Conservation (phyloP, 139 green algal genomes). For the Chlorokybus atmophyticus region DNA sequence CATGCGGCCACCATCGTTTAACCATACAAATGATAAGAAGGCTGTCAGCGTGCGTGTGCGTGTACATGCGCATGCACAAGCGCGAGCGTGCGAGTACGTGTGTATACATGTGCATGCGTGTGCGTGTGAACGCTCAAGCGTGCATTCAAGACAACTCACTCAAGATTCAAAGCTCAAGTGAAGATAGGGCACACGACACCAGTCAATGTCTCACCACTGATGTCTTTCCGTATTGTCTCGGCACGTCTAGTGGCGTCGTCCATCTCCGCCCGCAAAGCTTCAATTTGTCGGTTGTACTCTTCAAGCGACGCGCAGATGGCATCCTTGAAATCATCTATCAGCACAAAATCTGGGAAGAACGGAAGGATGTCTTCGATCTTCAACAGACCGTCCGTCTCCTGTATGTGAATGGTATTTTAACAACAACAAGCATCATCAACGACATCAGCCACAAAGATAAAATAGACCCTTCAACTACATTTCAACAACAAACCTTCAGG, state of each 20-base stretch:
- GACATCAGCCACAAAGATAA: too few relatives aligned
- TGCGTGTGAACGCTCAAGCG: neutral
- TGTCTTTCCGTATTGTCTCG: conserved; percentile 43
- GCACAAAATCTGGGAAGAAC: conserved; percentile 90
- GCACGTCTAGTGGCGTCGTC: conserved; percentile 57
- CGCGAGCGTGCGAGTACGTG: neutral
- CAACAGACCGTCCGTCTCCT: conserved; percentile 49
- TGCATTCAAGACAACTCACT: neutral
- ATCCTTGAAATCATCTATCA: conserved; percentile 89
- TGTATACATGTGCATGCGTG: neutral
- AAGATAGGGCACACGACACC: neutral
- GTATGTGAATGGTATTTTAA: too few relatives aligned
- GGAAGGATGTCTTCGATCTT: conserved; percentile 92
- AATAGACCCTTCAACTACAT: too few relatives aligned
- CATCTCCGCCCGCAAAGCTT: conserved; percentile 42
- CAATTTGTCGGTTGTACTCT: conserved; percentile 73
- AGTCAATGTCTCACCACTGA: conserved; percentile 14
- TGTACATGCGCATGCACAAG: neutral
- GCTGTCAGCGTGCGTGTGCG: neutral
- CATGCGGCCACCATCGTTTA: too few relatives aligned
- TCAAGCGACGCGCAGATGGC: conserved; percentile 69
- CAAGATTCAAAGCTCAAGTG: neutral
- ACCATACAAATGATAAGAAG: neutral
- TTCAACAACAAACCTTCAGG: too few relatives aligned
- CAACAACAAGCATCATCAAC: too few relatives aligned